phyloP scores from a whole-genome alignment of 2,329 filamentous ascomycete genomes.

The Aspergillus awamori region DNA sequence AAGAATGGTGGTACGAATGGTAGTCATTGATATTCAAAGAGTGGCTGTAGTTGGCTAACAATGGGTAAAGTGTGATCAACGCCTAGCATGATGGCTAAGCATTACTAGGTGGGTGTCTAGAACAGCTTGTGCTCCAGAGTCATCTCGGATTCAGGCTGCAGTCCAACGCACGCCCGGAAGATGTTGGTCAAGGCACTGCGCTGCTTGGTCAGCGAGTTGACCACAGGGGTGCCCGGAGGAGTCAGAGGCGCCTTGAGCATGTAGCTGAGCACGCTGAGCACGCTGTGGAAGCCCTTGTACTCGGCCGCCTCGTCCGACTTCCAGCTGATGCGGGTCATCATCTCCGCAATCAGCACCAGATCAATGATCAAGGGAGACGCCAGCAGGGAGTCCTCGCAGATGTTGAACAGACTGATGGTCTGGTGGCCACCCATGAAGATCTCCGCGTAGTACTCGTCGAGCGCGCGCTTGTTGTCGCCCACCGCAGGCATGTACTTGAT shows the following conservation, averaged over 20 bases:
- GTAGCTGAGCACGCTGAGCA: constrained; percentile 95
- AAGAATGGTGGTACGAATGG: no score
- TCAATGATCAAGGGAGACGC: constrained; percentile 97
- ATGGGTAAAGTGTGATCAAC: neutral
- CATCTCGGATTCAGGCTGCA: constrained; percentile 98
- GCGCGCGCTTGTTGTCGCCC: constrained; percentile 96
- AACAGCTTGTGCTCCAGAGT: constrained; percentile 98
- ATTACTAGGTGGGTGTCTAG: constrained; percentile 42
- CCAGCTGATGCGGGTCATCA: constrained; percentile 99
- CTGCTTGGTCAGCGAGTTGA: constrained; percentile 96
- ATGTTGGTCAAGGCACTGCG: constrained; percentile 94
- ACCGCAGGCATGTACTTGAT: constrained; percentile 99
- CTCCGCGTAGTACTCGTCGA: constrained; percentile 99
- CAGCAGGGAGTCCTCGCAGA: constrained; percentile 96
- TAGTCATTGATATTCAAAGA: constrained; percentile 24
- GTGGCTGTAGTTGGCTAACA: constrained; percentile 31
- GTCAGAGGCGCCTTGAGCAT: constrained; percentile 97
- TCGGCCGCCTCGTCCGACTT: constrained; percentile 66
- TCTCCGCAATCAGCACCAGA: constrained; percentile 86
- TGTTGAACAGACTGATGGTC: constrained; percentile 97
- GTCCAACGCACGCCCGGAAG: constrained; percentile 94
- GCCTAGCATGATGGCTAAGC: neutral
- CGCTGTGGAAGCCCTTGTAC: constrained; percentile 94
- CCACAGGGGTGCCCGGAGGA: constrained; percentile 88
- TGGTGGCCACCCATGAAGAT: constrained; percentile 99